These are phyloP conservation scores for Dipteronia dyeriana DNA, from an alignment of 345 rosid genomes.

Conservation along the genomic window DNA sequence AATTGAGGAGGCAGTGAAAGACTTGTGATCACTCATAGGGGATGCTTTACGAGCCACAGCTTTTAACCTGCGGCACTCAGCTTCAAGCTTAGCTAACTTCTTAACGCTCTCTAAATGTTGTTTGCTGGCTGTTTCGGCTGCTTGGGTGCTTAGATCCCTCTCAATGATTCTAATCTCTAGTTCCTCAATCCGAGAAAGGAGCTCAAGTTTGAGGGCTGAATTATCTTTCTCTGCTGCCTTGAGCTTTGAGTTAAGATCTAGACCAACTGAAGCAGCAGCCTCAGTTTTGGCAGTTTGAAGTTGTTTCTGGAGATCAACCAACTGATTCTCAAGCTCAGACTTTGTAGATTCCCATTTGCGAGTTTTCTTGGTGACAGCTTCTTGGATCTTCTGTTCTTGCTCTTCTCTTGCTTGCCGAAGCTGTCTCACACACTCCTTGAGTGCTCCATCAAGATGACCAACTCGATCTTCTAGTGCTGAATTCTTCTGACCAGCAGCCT, in stretches of 20 bases:
- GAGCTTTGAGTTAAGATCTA: slow-evolving; percentile 50
- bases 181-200: slow-evolving; percentile 60
- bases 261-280: slow-evolving; percentile 29
- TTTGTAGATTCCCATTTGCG: slow-evolving; percentile 64
- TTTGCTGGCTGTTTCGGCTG: slow-evolving; percentile 93
- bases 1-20: slow-evolving; percentile 44
- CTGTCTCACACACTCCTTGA: slow-evolving; percentile 92
- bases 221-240: slow-evolving; percentile 67
- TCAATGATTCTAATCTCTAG: slow-evolving; percentile 58
- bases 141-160: slow-evolving; percentile 81
- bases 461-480: slow-evolving; percentile 67
- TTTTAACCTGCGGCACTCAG: slow-evolving; percentile 73
- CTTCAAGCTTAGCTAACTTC: slow-evolving; percentile 73
- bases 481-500: slow-evolving; percentile 51
- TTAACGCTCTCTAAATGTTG: slow-evolving; percentile 82
- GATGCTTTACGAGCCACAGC: slow-evolving; percentile 49
- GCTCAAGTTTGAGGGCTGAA: slow-evolving; percentile 49
- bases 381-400: slow-evolving; percentile 67
- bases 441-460: slow-evolving; percentile 88
- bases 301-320: slow-evolving; percentile 47
- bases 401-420: slow-evolving; percentile 88
- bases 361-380: slow-evolving; percentile 52
- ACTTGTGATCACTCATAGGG: slow-evolving; percentile 30
- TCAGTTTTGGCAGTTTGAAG: slow-evolving; percentile 38
- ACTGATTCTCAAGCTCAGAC: slow-evolving; percentile 50